Evolutionary conservation across 495 filamentous ascomycete genomes (phyloP).

Genomic region (Bryoglossum gracile): DNA sequence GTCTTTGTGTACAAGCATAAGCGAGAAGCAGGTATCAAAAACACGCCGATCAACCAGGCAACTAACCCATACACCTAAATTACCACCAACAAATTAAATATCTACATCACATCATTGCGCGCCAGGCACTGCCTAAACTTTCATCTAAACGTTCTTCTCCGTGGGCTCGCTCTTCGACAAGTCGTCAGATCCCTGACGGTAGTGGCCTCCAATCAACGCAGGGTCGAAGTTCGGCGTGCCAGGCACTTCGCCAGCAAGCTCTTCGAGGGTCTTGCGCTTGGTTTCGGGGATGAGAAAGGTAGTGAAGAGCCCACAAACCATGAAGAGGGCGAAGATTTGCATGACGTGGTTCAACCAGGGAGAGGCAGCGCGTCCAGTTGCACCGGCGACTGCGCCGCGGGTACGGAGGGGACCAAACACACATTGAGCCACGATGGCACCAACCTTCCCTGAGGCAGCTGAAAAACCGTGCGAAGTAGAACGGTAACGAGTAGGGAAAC

Average conservation of each 20-base stretch:
- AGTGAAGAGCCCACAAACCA: conserved; percentile 63
- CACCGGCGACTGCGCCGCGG: conserved; percentile 30
- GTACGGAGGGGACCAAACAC: conserved; percentile 47
- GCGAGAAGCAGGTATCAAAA: background rate
- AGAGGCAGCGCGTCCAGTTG: conserved; percentile 43
- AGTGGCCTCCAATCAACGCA: background rate
- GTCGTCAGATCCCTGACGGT: background rate
- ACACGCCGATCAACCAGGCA: too few species aligned
- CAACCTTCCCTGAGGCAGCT: conserved; percentile 77
- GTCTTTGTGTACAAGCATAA: background rate
- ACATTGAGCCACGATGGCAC: conserved; percentile 57
- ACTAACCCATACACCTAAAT: background rate
- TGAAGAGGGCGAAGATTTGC: conserved; percentile 75
- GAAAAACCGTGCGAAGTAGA: conserved; percentile 82
- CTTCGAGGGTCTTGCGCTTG: conserved; percentile 43
- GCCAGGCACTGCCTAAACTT: background rate
- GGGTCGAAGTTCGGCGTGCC: conserved; percentile 9
- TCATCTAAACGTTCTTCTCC: background rate
- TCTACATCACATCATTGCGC: background rate
- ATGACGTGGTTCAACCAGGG: conserved; percentile 77
- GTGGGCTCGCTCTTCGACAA: background rate
- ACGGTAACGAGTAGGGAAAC: conserved; percentile 82
- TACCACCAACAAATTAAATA: background rate
- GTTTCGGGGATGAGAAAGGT: conserved; percentile 67
- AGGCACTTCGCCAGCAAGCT: conserved; percentile 20